Evolutionary conservation across 768 basidiomycete species (phyloP), one percentile per base, ranked within the genome.

Genomic region (Tylopilus cervinicoccineus): DNA sequence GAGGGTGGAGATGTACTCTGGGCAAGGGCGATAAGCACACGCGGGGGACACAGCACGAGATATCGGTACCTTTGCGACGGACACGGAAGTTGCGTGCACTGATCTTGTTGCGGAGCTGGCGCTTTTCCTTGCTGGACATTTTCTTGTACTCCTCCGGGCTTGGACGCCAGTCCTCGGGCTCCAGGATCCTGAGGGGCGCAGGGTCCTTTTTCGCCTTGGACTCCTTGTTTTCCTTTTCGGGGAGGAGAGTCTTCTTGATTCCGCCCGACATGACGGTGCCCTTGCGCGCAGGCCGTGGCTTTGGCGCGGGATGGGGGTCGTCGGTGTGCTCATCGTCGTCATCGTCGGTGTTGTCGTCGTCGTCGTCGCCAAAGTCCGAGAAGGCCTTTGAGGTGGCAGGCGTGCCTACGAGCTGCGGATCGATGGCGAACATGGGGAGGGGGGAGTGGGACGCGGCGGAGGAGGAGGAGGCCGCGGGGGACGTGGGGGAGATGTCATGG

Each of bases 71-170:
- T 74, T 97, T 98, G 66, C 93, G 76, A 31, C 95, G 73, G 24
- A 93, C 89, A n/a, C 95, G 78, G 71, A 97, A 97, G 65, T 95
- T 96, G 45, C 94, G 73, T 0, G 95, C 95, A 55, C 84, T 87
- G 58, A 97, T 93, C 83, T 99, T 99, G 73, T 99, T 99, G 43
- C 95, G 68, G 36, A 98, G 72, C 67, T 98, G 95, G 9, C 96
- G 73, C 70, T 98, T 98, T 74, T 98, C 94, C 72, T 95, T 97
- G 60, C 84, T 86, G 6, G 83, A 82, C 80, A 99, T 88, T 68
- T 92, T 97, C 63, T 89, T 85, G 72, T 97, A 96, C 53, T 93
- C 93, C 55, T 96, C 95, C 1, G 93, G 86, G 4, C 82, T 78
- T 8, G 90, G 91, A 41, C 89, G 78, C 87, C 89, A 91, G 56